Conservation (phyloP, 2,329 filamentous ascomycete species). For the Sporothrix sp. region DNA sequence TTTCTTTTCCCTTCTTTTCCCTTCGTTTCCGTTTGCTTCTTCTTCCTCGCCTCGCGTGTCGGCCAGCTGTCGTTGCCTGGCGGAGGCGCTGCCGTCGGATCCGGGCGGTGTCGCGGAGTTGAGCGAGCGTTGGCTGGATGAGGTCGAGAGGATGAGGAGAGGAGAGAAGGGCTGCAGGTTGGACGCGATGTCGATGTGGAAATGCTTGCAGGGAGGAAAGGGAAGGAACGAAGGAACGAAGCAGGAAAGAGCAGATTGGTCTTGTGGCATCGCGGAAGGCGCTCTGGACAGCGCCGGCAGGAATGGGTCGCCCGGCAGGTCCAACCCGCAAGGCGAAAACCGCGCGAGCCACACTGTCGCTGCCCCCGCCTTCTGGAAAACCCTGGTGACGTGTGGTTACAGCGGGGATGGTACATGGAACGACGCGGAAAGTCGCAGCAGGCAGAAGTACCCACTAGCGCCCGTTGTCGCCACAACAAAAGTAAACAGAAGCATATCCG, state of each 20-base stretch:
- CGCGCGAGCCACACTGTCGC: neutral
- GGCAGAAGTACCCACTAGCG: conserved; percentile 1
- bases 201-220: neutral
- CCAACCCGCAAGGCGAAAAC: neutral
- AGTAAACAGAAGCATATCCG: conserved; percentile 10
- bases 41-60: no score
- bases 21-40: no score
- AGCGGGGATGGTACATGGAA: neutral
- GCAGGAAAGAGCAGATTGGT: neutral
- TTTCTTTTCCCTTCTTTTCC: no score
- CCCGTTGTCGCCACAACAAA: conserved; percentile 10
- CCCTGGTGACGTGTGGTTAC: conserved; percentile 9
- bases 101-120: no score
- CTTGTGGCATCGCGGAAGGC: conserved; percentile 2
- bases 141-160: no score
- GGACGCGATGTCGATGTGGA: neutral
- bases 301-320: conserved; percentile 13
- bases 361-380: neutral
- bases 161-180: neutral
- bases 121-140: no score
- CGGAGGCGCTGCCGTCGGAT: no score
- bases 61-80: no score
- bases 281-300: neutral
- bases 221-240: neutral
- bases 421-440: neutral